Evolutionary conservation across 805 yeast genomes (phyloP).

Genomic region (Candida broadrunensis): DNA sequence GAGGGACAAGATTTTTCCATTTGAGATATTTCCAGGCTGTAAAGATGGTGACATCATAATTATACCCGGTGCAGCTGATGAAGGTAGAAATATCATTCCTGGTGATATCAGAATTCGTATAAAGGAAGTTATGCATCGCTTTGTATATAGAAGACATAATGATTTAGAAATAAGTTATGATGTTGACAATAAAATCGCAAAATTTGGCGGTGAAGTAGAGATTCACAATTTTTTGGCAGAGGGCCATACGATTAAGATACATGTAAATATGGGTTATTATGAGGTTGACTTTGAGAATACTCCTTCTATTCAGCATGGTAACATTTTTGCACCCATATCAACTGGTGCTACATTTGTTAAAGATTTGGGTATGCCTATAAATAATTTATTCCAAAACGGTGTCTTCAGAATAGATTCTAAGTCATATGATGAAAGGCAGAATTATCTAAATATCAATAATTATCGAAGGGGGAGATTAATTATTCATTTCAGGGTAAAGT

Average conservation of each 20-base stretch:
- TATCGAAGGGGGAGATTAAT: conserved; percentile 34
- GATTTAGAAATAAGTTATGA: conserved; percentile 44
- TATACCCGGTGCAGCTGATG: conserved; percentile 63
- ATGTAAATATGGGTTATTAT: conserved; percentile 29
- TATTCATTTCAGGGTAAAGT: conserved; percentile 37
- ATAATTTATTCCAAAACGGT: conserved; percentile 19
- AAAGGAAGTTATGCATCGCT: conserved; percentile 35
- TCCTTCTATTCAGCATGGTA: conserved; percentile 26
- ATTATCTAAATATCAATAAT: too few relatives aligned
- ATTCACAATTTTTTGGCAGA: conserved; percentile 29
- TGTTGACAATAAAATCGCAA: conserved; percentile 51
- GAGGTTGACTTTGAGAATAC: conserved; percentile 11
- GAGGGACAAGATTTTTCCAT: conserved; percentile 48
- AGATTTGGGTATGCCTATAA: conserved; percentile 64
- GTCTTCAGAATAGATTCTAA: conserved; percentile 9
- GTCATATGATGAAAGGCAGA: conserved; percentile 17
- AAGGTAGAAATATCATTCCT: conserved; percentile 54
- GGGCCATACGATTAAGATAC: conserved; percentile 26
- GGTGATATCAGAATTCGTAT: conserved; percentile 66
- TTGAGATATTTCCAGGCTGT: conserved; percentile 57
- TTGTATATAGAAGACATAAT: conserved; percentile 40
- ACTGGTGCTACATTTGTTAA: conserved; percentile 49
- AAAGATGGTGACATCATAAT: conserved; percentile 49
- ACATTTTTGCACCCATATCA: conserved; percentile 52
- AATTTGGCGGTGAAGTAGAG: conserved; percentile 53